Evolutionary conservation across 1,139 yeast genomes (phyloP), one percentile per base, ranked within the genome.

Genomic region (Torulaspora pretoriensis): DNA sequence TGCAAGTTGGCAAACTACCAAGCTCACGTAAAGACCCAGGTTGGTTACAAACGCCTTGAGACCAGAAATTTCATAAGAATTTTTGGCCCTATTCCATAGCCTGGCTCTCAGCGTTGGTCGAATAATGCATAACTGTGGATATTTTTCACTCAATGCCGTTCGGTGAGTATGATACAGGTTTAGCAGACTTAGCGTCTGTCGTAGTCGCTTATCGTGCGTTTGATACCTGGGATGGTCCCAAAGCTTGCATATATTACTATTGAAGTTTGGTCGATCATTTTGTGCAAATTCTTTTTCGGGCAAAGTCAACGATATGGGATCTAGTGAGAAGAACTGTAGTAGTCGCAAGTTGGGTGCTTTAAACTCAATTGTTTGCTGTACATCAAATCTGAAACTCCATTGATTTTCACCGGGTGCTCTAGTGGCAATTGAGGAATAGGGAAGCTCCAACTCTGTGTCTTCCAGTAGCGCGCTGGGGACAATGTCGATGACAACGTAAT

Each of bases 261-360:
- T 63, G 35, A 54, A 55, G 28, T 58, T 55, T n/a, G 54, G 26
- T n/a, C 32, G 12, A 4, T 39, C 60, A 2, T 63, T 53, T 24
- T 47, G 47, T 1, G 51, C 53, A 25, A 27, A 38, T 10, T 60
- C 53, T 38, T 64, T 61, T 44, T 68, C 72, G 2, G 75, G 72
- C 2, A 83, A 73, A 51, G 83, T 89, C 40, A 83, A 73, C 27
- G 78, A 71, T 32, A 83, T 84, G 0, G 97, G 96, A 19, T 74
- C 70, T 4, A 85, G 66, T 0, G 97, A 82, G 54, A 81, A 84
- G 62, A 85, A 88, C 57, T 90, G 96, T 73, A 92, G 75, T 49
- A 78, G 75, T 35, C 72, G 72, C 22, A 85, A 80, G 41, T 78
- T 75, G 0, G 97, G 97, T 1, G 95, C 86, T 27, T 78, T 77